A percentile compares a stretch with the other conserved stretches of the same genome.
phyloP scores from a whole-genome alignment of 2,329 filamentous ascomycete genomes.

The Diplocarpon mali region DNA sequence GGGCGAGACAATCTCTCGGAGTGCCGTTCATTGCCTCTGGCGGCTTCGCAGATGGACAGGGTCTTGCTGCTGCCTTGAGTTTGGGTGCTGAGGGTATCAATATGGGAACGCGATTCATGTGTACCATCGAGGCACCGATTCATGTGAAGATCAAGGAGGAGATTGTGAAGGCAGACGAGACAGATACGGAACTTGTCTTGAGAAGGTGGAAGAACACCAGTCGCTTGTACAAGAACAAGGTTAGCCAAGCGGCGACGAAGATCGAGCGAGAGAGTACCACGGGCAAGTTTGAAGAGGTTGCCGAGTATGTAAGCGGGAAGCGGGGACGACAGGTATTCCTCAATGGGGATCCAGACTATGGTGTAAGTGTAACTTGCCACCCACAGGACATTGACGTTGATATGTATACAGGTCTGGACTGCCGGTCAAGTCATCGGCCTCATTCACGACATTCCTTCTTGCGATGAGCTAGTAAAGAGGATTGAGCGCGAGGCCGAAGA shows the following conservation, averaged over 20 bases:
- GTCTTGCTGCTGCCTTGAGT: slow-evolving; percentile 79
- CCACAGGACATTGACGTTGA: slow-evolving; percentile 7
- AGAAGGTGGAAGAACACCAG: slow-evolving; percentile 89
- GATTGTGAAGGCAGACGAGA: slow-evolving; percentile 82
- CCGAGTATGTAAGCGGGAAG: slow-evolving; percentile 79
- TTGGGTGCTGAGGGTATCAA: slow-evolving; percentile 92
- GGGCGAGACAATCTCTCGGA: slow-evolving; percentile 71
- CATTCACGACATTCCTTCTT: slow-evolving; percentile 75
- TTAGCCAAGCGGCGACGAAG: slow-evolving; percentile 67
- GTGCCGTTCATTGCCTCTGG: slow-evolving; percentile 93
- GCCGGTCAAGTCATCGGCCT: slow-evolving; percentile 89
- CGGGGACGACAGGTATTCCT: slow-evolving; percentile 83
- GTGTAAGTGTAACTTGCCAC: slow-evolving; percentile 45
- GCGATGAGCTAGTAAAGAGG: slow-evolving; percentile 53
- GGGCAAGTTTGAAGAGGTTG: slow-evolving; percentile 83
- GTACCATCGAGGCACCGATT: slow-evolving; percentile 84
- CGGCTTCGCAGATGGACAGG: slow-evolving; percentile 89
- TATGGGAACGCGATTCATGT: slow-evolving; percentile 98
- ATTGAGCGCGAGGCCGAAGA: slow-evolving; percentile 70
- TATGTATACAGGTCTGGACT: slow-evolving; percentile 67
- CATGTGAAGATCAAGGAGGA: slow-evolving; percentile 88
- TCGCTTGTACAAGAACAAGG: slow-evolving; percentile 82
- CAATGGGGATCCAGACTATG: slow-evolving; percentile 82
- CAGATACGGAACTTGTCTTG: slow-evolving; percentile 80
- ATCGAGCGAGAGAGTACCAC: slow-evolving; percentile 73